Percentiles rank a stretch among this genome's conserved stretches.
phyloP scores from a whole-genome alignment of 345 rosid species.

The Hypericum perforatum region DNA sequence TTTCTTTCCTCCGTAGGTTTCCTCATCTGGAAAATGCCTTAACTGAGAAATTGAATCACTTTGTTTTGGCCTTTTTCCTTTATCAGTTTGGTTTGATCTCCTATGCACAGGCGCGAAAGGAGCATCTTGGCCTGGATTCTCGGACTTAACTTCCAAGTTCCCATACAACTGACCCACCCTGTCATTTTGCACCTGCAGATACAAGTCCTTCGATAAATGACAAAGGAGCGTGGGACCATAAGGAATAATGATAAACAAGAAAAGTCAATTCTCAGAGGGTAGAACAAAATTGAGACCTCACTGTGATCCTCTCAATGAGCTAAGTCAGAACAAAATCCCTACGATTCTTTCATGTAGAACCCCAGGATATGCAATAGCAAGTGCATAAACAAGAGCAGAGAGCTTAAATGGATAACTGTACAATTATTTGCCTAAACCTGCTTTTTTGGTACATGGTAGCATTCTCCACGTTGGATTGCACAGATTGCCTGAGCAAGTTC shows the following conservation, averaged over 20 bases:
- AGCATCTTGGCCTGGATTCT: conserved; percentile 25
- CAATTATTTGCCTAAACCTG: conserved; percentile 20
- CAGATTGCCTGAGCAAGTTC: conserved; percentile 72
- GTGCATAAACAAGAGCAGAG: too few species aligned
- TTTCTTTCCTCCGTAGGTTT: conserved; percentile 42
- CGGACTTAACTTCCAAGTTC: conserved; percentile 29
- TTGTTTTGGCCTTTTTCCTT: conserved; percentile 65
- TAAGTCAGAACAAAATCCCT: too few species aligned
- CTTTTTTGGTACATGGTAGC: background rate
- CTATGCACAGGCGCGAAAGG: conserved; percentile 7
- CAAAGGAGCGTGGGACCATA: too few species aligned
- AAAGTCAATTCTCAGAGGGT: too few species aligned
- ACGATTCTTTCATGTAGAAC: too few species aligned
- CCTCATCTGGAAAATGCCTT: conserved; percentile 13
- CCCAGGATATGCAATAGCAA: too few species aligned
- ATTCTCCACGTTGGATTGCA: conserved; percentile 35
- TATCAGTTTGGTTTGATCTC: conserved; percentile 27
- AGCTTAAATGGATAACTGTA: too few species aligned
- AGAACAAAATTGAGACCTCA: too few species aligned
- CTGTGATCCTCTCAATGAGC: too few species aligned
- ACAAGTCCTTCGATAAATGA: too few species aligned
- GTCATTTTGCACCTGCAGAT: conserved; percentile 16
- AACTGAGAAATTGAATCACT: conserved; percentile 25
- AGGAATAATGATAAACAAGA: too few species aligned
- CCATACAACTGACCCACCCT: conserved; percentile 16